These are phyloP conservation scores for Fusarium sp. DNA, from an alignment of 2,329 filamentous ascomycete species.

Conservation along the genomic window DNA sequence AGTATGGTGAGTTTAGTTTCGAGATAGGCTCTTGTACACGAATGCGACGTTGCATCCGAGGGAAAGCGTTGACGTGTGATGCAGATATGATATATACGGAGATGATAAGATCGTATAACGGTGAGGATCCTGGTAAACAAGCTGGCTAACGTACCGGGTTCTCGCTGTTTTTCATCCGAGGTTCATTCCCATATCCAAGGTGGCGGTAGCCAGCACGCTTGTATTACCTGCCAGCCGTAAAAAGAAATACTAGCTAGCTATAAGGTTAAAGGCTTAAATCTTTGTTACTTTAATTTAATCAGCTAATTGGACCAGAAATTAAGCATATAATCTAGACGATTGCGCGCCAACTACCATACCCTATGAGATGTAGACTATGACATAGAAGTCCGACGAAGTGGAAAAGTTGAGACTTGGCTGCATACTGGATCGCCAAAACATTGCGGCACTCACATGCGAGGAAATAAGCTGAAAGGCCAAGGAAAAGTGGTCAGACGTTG, in stretches of 20 bases:
- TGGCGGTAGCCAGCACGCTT: background rate
- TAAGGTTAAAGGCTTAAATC: fast-evolving
- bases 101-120: background rate
- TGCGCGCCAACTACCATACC: too few relatives aligned
- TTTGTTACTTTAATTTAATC: fast-evolving
- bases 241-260: fast-evolving
- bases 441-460: too few relatives aligned
- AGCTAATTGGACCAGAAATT: too few relatives aligned
- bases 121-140: fast-evolving
- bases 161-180: background rate
- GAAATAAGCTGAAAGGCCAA: background rate
- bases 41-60: background rate
- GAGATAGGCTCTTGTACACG: background rate
- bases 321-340: fast-evolving
- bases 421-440: background rate
- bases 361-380: background rate
- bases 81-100: too few relatives aligned
- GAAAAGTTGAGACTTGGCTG: background rate
- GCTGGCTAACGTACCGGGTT: background rate
- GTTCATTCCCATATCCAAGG: background rate
- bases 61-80: too few relatives aligned
- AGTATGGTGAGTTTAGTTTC: background rate
- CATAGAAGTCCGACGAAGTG: too few relatives aligned
- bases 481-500: background rate
- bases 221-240: fast-evolving